Evolutionary conservation across 2,329 filamentous ascomycete genomes (phyloP).

Genomic region (Emergomyces africanus): DNA sequence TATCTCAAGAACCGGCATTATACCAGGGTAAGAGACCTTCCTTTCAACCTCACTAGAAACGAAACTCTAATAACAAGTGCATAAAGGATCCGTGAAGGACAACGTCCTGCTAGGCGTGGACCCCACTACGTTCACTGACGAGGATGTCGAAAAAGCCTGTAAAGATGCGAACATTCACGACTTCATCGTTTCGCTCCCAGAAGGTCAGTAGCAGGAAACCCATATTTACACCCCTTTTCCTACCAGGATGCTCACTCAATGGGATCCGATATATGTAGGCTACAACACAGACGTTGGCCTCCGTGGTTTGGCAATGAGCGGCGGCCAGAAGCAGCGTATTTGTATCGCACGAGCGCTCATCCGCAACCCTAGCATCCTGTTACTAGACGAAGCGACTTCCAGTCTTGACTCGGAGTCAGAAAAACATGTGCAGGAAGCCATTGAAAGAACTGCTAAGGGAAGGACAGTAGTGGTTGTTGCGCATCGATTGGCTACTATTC

Average conservation of each 20-base stretch:
- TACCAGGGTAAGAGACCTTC: conserved; percentile 23
- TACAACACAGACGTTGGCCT: conserved; percentile 37
- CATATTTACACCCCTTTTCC: neutral
- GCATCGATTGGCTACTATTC: conserved; percentile 62
- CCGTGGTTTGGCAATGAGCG: conserved; percentile 38
- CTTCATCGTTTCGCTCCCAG: conserved; percentile 40
- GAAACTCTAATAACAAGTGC: conserved; percentile 2
- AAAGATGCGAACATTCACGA: conserved; percentile 41
- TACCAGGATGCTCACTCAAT: neutral
- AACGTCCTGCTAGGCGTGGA: conserved; percentile 37
- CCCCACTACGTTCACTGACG: conserved; percentile 21
- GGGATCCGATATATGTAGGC: conserved; percentile 10
- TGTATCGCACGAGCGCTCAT: conserved; percentile 44
- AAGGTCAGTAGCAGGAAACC: conserved; percentile 19
- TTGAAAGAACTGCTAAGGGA: conserved; percentile 50
- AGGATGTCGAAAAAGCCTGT: conserved; percentile 35
- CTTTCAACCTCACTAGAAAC: neutral
- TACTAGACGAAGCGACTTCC: conserved; percentile 48
- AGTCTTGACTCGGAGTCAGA: conserved; percentile 55
- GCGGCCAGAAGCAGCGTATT: conserved; percentile 45
- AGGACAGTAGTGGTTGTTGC: conserved; percentile 64
- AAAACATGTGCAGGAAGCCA: conserved; percentile 52
- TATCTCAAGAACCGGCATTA: conserved; percentile 33
- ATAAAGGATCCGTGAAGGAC: conserved; percentile 26
- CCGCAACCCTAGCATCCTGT: conserved; percentile 38